Percentiles rank a stretch among this genome's conserved stretches.
Conservation (phyloP, 257 asterid species). For the Solanum lycopersicoides region DNA sequence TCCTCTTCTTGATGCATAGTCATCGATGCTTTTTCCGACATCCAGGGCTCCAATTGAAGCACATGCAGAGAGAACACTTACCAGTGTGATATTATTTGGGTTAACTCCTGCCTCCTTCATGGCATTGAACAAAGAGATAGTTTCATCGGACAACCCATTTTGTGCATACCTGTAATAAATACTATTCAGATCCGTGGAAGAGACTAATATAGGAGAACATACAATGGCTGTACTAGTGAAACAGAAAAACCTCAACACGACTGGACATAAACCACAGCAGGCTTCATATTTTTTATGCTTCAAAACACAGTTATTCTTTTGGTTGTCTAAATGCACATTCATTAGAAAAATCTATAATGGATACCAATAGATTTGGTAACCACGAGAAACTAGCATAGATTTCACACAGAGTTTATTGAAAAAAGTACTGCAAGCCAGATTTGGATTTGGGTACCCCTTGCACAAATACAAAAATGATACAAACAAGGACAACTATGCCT, state of each 20-base stretch:
- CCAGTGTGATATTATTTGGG: slow-evolving; percentile 71
- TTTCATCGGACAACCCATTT: slow-evolving; percentile 67
- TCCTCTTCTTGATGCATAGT: slow-evolving; percentile 47
- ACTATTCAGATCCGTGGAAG: not conserved
- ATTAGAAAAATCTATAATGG: not conserved
- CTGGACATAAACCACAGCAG: not conserved
- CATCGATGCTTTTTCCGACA: slow-evolving; percentile 54
- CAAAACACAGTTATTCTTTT: not conserved
- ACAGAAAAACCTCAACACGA: not conserved
- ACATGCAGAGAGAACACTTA: slow-evolving; percentile 74
- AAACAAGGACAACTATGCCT: not conserved
- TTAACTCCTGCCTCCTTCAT: slow-evolving; percentile 56
- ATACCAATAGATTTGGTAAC: not conserved
- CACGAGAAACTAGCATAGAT: not conserved
- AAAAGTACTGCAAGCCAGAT: not conserved
- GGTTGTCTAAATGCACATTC: not conserved
- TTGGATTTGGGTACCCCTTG: not conserved
- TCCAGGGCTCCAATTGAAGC: slow-evolving; percentile 80
- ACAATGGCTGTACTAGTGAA: not conserved
- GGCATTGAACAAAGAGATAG: slow-evolving; percentile 47
- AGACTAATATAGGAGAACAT: not conserved
- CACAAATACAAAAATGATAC: not conserved
- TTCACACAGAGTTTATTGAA: not conserved
- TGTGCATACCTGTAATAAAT: slow-evolving; percentile 59
- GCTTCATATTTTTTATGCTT: not conserved